Base-by-base conservation (phyloP, 108 stramenopile species). In the Skeletonema menzelii region DNA sequence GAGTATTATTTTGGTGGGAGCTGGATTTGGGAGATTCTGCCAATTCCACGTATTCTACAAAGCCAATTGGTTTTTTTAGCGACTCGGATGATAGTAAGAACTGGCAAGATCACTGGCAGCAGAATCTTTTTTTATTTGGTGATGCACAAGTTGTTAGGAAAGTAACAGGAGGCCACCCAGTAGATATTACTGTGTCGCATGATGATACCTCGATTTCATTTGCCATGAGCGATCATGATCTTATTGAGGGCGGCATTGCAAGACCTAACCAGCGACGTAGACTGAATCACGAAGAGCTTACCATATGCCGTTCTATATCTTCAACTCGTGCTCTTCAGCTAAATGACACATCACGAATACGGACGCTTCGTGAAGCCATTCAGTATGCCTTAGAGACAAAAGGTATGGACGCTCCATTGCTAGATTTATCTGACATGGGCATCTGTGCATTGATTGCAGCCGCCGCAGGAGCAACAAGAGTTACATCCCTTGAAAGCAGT, bases 71-170 rank as follows among this genome's bases (percentile, higher is more conserved):
- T 14, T 72, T 56, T 22, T 26, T 67, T 37, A 19, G 44, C 0
- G 64, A 55, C 44, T 14, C 47, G 19, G 37, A 59, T 31, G 17
- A 62, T 32, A 64, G 44, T 0, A 75, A 71, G 17, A 76, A 60
- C 31, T 94, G 86, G 77, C 94, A 95, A 84, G 94, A 95, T 80
- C 94, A 95, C 63, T 95, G 94, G 94, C 91, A 91, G 22, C 90
- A 86, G 67, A 86, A 87, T 63, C 46, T 95, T 1, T 92, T 80
- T 42, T 65, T 88, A 8, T 85, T 94, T 68, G 67, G 85, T 12
- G 57, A 72, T 44, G 62, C 64, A 19, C 59, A 79, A 42, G 28
- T 55, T 38, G 28, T 55, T 38, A 53, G 67, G 59, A 58, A 56
- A n/a, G 27, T 90, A 30, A 27, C 26, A 32, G 65, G 72, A 38